phyloP scores from a whole-genome alignment of 768 basidiomycete genomes.

The Amanita fuliginea region DNA sequence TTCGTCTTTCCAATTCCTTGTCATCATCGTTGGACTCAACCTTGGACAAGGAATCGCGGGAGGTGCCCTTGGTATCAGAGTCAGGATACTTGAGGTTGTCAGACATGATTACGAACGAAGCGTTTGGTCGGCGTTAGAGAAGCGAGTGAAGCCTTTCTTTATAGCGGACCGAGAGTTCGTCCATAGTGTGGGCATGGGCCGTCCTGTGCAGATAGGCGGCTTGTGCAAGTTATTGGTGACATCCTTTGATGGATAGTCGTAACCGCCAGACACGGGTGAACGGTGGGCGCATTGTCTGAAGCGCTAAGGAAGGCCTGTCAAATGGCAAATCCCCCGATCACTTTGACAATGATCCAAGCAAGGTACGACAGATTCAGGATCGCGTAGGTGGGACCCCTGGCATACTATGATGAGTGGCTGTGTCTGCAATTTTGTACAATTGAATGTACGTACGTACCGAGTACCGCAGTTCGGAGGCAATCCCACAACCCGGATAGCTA shows the following conservation, averaged over 20 bases:
- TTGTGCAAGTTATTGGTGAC: background rate
- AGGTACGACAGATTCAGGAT: background rate
- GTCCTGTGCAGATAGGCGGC: background rate
- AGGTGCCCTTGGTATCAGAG: conserved; percentile 9
- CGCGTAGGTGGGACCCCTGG: background rate
- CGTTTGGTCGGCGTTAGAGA: background rate
- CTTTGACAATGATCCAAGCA: background rate
- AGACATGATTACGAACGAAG: conserved; percentile 7
- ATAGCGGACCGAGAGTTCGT: background rate
- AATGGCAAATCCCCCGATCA: background rate
- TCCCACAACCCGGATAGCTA: background rate
- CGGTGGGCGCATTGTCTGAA: background rate
- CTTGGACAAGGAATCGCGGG: conserved; percentile 10
- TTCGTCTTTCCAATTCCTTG: conserved; percentile 22
- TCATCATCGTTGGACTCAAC: conserved; percentile 10
- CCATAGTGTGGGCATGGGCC: too few species aligned
- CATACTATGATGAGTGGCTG: background rate
- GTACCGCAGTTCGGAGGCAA: background rate
- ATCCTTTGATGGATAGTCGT: background rate
- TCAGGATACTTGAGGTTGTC: conserved; percentile 8
- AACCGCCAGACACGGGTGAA: background rate
- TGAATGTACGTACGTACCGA: background rate
- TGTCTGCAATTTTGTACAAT: background rate
- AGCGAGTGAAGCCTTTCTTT: background rate
- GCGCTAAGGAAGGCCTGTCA: background rate